phyloP scores from a whole-genome alignment of 1,284 basidiomycete genomes.

The Tylopilus orsonianus region DNA sequence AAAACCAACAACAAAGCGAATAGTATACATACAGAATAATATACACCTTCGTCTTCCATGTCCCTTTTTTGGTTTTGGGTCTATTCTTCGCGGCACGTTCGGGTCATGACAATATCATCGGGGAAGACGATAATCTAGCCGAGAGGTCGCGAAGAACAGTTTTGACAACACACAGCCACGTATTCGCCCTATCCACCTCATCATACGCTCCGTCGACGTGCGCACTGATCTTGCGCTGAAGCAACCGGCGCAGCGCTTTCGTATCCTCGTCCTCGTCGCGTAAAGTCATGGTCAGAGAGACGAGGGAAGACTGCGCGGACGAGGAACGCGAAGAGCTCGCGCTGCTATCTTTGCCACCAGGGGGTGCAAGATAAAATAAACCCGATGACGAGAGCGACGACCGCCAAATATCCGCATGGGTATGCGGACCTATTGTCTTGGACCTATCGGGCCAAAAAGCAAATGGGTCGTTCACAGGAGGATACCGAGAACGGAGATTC shows the following conservation, averaged over 20 bases:
- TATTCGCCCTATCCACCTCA: constrained; percentile 56
- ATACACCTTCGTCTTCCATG: constrained; percentile 23
- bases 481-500: constrained; percentile 31
- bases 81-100: background rate
- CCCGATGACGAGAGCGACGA: constrained; percentile 35
- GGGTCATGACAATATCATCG: constrained; percentile 16
- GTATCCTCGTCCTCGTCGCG: constrained; percentile 58
- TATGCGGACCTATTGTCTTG: background rate
- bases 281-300: constrained; percentile 39
- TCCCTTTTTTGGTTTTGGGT: background rate
- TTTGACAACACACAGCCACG: constrained; percentile 63
- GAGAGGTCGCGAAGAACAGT: constrained; percentile 59
- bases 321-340: constrained; percentile 40
- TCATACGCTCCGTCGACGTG: constrained; percentile 59
- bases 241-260: constrained; percentile 53
- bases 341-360: constrained; percentile 19
- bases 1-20: background rate
- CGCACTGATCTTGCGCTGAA: constrained; percentile 62
- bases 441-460: constrained; percentile 16
- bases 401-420: constrained; percentile 26
- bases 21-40: constrained; percentile 36
- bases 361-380: constrained; percentile 41
- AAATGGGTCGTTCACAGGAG: constrained; percentile 21
- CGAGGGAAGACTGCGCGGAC: constrained; percentile 38
- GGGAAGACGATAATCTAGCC: constrained; percentile 44